Evolutionary conservation across 148 eudicot species (phyloP), one percentile per base, ranked within the genome.

Genomic region (Fallopia convolvulus): DNA sequence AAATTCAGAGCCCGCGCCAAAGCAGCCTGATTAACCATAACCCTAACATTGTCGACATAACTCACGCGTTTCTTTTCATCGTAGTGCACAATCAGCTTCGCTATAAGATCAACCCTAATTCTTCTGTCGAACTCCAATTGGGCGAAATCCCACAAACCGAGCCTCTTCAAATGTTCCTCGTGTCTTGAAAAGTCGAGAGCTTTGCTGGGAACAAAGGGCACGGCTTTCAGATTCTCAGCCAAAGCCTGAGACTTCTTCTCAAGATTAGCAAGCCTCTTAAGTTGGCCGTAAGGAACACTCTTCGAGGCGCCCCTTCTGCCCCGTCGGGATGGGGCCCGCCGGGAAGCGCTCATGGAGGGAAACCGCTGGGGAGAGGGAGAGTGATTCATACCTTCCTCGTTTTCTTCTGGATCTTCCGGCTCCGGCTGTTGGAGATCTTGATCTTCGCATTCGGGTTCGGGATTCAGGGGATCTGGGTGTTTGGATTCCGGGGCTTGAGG

Each of bases 61-160:
- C 91, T 74, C 76, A 4, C 6, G 0, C 97, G 75, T 2, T 18
- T 3, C 26, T 80, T 82, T 0, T 52, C 13, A 2, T 72, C 84
- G 78, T 86, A 95, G 74, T 12, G 76, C 6, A 77, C 92, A 42
- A 95, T 77, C 53, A 95, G 77, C 79, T 93, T 76, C 7, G 82
- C 88, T 21, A 95, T 49, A 13, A 91, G 77, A 83, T 91, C 98
- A 33, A 7, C 80, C 72, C 93, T 83, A 23, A 95, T 8, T 21
- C 20, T 74, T 70, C 73, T 78, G 75, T 89, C 97, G 65, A 93
- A 87, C 49, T 90, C 88, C 15, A 88, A 61, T 17, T 87, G 87
- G 13, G 83, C 88, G 50, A 93, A 95, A 20, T 95, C 98, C 94
- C 94, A 96, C 83, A 96, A 72, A 2, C 91, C 94, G 32, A 91